Conservation (phyloP, 495 filamentous ascomycete species). For the Physcia stellaris region DNA sequence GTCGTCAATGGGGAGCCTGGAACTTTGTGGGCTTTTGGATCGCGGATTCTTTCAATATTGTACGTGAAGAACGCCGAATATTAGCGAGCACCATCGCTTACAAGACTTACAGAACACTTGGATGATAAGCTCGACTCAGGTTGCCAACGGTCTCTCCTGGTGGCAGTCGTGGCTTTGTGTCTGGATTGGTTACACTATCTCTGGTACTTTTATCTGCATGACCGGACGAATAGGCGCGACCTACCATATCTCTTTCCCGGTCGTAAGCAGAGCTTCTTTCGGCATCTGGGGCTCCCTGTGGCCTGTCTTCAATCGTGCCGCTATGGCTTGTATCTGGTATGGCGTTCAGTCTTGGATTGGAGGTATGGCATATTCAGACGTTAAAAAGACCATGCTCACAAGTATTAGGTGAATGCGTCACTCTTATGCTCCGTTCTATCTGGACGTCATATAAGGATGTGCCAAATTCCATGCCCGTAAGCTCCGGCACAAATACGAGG, state of each 20-base stretch:
- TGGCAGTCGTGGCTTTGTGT: constrained; percentile 92
- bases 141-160: constrained; percentile 71
- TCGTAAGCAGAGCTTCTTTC: constrained; percentile 60
- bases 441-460: constrained; percentile 56
- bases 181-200: constrained; percentile 71
- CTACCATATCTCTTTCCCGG: constrained; percentile 82
- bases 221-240: constrained; percentile 82
- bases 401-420: constrained; percentile 56
- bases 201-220: constrained; percentile 57
- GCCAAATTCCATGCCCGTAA: constrained; percentile 50
- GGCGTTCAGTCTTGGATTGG: constrained; percentile 81
- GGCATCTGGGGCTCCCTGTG: constrained; percentile 81
- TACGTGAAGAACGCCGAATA: constrained; percentile 20
- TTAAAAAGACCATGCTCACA: constrained; percentile 4
- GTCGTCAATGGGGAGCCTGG: constrained; percentile 75
- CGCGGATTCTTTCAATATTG: constrained; percentile 89
- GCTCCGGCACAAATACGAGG: constrained; percentile 59
- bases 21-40: constrained; percentile 91
- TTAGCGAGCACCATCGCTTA: constrained; percentile 5
- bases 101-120: constrained; percentile 56
- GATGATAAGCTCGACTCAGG: constrained; percentile 87
- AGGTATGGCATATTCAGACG: too few species aligned
- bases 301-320: constrained; percentile 83
- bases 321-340: constrained; percentile 80
- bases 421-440: constrained; percentile 69